Base-by-base conservation (phyloP, 768 basidiomycete species). In the Agaricus subrufescens region DNA sequence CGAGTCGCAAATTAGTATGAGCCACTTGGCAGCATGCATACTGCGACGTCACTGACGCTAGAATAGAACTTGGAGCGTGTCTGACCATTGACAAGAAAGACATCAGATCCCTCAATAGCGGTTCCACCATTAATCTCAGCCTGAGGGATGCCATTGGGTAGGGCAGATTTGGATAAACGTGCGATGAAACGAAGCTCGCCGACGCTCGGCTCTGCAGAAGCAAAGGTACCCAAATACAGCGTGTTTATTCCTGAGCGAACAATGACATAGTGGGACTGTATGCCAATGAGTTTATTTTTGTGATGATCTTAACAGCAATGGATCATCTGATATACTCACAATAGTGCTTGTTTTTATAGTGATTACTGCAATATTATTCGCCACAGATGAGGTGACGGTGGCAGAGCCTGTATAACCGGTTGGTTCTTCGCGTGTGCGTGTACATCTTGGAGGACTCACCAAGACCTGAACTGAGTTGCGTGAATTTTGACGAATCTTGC, bases 31-130 rank as follows among this genome's bases (percentile, higher is more conserved):
- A 11, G 23, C 11, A 25, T 8, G 45, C 23, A 46, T 25, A 46
- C 8, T 4, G 23, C 25, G 4, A 44, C n/a, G 9, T 19, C 15
- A 39, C 70, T 60, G 58, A 76, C 74, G 51, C 75, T 75, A 15
- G 76, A 78, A 62, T 73, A 77, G 65, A 77, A 79, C 61, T 80
- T 79, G 55, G 75, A 77, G 19, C 76, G 71, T 3, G 77, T 80
- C 61, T 78, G 73, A 2, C 77, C 76, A 52, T 74, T 69, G 40
- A 76, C 53, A 34, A 69, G 52, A 63, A 67, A 80, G 11, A 79
- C 78, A 59, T 80, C 79, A 0, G 72, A 70, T 23, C 78, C 78
- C 65, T 79, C 79, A 44, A 80, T 75, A 19, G 73, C 73, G 25
- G 73, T 69, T 3, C 73, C 74, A 12, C 73, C 74, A 38, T 74